These are phyloP conservation scores for Raphanus raphanistrum DNA, from an alignment of 345 rosid genomes.

Conservation along the genomic window DNA sequence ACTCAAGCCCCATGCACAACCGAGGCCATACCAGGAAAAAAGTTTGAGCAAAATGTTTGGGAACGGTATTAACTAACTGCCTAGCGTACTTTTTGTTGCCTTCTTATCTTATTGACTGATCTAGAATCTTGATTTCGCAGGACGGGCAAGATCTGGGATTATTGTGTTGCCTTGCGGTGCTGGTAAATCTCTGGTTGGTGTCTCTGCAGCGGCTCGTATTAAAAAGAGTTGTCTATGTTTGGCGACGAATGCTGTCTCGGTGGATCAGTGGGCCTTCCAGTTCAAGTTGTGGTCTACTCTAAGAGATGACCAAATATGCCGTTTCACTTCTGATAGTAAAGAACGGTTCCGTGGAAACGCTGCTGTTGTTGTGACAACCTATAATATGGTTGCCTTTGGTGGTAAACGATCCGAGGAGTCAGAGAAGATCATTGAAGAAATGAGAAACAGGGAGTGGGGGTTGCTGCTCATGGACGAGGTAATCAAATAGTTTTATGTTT, in stretches of 20 bases:
- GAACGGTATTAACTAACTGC: conserved; percentile 54
- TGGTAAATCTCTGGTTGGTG: conserved; percentile 96
- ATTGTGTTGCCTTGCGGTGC: conserved; percentile 99
- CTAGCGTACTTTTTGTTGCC: not conserved
- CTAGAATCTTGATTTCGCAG: conserved; percentile 44
- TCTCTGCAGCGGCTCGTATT: conserved; percentile 88
- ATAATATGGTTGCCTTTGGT: conserved; percentile 98
- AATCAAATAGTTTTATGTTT: conserved; percentile 3
- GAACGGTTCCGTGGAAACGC: conserved; percentile 95
- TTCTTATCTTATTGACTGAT: not conserved
- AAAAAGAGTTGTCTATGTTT: conserved; percentile 96
- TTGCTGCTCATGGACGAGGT: conserved; percentile 98
- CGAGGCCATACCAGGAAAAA: conserved; percentile 95
- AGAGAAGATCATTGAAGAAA: conserved; percentile 93
- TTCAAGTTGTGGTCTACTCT: conserved; percentile 92
- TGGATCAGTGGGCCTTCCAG: conserved; percentile 98
- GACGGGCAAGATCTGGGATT: conserved; percentile 97
- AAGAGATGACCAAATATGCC: conserved; percentile 83
- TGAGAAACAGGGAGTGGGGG: conserved; percentile 99
- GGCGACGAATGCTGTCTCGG: conserved; percentile 98
- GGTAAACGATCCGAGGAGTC: conserved; percentile 97
- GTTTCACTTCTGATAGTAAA: conserved; percentile 97
- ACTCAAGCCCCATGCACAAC: conserved; percentile 91
- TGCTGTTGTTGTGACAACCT: conserved; percentile 96
- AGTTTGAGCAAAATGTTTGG: conserved; percentile 99